These are phyloP conservation scores for Daldinia decipiens DNA, from an alignment of 495 filamentous ascomycete genomes.

Conservation along the genomic window DNA sequence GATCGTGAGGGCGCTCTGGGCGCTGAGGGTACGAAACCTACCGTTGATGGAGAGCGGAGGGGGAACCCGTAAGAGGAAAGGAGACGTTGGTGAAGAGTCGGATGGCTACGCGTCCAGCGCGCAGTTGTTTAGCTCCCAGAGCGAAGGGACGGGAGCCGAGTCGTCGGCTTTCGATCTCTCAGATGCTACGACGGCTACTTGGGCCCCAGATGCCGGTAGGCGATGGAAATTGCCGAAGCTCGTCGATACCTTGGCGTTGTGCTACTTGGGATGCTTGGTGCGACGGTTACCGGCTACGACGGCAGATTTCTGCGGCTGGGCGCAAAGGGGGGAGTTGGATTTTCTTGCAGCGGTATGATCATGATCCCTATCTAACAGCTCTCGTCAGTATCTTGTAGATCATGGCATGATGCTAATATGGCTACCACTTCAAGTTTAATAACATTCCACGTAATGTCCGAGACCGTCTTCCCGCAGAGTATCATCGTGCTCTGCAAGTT, in stretches of 20 bases:
- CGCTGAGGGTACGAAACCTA: constrained; percentile 56
- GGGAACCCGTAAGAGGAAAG: constrained; percentile 3
- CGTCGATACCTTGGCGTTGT: constrained; percentile 56
- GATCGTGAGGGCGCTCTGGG: constrained; percentile 64
- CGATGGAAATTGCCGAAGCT: constrained; percentile 55
- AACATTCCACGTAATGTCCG: constrained; percentile 73
- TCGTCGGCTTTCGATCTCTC: constrained; percentile 36
- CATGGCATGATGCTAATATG: constrained; percentile 29
- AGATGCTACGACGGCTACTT: constrained; percentile 41
- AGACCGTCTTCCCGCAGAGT: constrained; percentile 69
- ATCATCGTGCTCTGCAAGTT: constrained; percentile 65
- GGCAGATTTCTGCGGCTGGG: constrained; percentile 59
- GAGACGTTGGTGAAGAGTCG: constrained; percentile 17
- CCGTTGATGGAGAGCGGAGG: constrained; percentile 40
- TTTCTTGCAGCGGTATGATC: constrained; percentile 54
- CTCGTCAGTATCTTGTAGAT: no score
- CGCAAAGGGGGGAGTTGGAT: constrained; percentile 52
- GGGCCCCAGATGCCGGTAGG: constrained; percentile 39
- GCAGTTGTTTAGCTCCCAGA: constrained; percentile 55
- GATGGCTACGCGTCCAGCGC: constrained; percentile 23
- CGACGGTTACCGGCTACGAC: constrained; percentile 55
- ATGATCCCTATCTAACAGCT: constrained; percentile 17
- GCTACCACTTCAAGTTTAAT: constrained; percentile 45
- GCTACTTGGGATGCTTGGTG: constrained; percentile 58
- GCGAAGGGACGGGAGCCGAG: constrained; percentile 31